Conservation (phyloP, 1,139 yeast genomes). For the Pichia sorboxylosa region DNA sequence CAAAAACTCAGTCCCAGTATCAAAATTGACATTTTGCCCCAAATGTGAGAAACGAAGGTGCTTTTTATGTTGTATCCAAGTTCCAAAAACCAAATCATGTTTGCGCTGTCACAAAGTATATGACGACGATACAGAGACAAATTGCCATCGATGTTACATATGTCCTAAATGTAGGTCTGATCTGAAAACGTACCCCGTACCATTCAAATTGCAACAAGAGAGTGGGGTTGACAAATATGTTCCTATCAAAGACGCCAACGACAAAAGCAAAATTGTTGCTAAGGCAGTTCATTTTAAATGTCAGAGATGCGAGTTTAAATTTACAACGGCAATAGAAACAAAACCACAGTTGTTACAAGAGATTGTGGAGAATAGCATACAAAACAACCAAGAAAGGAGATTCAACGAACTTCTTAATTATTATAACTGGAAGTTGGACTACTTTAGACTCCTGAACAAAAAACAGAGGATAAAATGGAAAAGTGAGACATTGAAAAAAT, state of each 20-base stretch:
- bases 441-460: slow-evolving; percentile 5
- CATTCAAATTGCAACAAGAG: slow-evolving; percentile 1
- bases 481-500: slow-evolving; percentile 11
- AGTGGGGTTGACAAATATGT: slow-evolving; percentile 1
- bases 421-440: slow-evolving; percentile 5
- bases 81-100: slow-evolving; percentile 1
- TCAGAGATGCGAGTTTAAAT: slow-evolving; percentile 14
- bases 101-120: slow-evolving; percentile 11
- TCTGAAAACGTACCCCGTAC: slow-evolving; percentile 8
- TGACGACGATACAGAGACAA: neutral
- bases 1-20: slow-evolving; percentile 7
- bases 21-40: slow-evolving; percentile 16
- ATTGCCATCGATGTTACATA: slow-evolving; percentile 20
- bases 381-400: neutral
- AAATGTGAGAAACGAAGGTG: slow-evolving; percentile 18
- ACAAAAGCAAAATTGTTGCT: slow-evolving; percentile 13
- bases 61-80: slow-evolving; percentile 12
- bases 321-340: slow-evolving; percentile 17
- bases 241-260: slow-evolving; percentile 5
- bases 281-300: slow-evolving; percentile 23
- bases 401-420: slow-evolving; percentile 4
- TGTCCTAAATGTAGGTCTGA: slow-evolving; percentile 20
- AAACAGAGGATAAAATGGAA: slow-evolving; percentile 6
- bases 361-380: slow-evolving; percentile 8
- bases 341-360: slow-evolving; percentile 23